These are phyloP conservation scores for Aureobasidium melanogenum DNA, from an alignment of 2,329 filamentous ascomycete genomes.

Conservation along the genomic window DNA sequence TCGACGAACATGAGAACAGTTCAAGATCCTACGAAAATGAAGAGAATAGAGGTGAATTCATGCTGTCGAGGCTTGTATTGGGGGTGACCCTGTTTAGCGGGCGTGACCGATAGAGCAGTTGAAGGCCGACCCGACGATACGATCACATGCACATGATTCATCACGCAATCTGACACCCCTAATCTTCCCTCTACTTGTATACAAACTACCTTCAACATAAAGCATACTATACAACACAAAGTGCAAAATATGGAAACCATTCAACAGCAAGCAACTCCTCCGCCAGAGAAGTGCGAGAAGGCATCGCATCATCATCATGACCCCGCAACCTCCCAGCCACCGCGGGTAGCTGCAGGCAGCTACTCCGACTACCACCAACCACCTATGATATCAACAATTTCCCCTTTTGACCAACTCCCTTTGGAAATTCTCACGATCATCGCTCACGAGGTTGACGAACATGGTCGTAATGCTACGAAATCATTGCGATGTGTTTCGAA, in stretches of 20 bases:
- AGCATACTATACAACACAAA: neutral
- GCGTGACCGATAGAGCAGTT: neutral
- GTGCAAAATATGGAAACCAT: neutral
- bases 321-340: conserved; percentile 5
- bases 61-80: neutral
- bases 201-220: neutral
- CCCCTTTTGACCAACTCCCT: neutral
- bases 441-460: neutral
- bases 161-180: neutral
- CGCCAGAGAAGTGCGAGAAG: conserved; percentile 2
- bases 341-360: neutral
- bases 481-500: conserved; percentile 10
- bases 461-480: neutral
- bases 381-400: neutral
- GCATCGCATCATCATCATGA: neutral
- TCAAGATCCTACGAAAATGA: neutral
- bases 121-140: neutral
- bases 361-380: neutral
- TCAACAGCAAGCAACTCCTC: neutral
- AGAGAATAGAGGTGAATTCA: neutral
- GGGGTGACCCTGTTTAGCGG: neutral
- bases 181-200: neutral
- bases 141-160: conserved; percentile 9
- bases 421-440: conserved; percentile 1
- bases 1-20: neutral